Base-by-base conservation (phyloP, 2,329 filamentous ascomycete species). In the Westerdykella ornata region DNA sequence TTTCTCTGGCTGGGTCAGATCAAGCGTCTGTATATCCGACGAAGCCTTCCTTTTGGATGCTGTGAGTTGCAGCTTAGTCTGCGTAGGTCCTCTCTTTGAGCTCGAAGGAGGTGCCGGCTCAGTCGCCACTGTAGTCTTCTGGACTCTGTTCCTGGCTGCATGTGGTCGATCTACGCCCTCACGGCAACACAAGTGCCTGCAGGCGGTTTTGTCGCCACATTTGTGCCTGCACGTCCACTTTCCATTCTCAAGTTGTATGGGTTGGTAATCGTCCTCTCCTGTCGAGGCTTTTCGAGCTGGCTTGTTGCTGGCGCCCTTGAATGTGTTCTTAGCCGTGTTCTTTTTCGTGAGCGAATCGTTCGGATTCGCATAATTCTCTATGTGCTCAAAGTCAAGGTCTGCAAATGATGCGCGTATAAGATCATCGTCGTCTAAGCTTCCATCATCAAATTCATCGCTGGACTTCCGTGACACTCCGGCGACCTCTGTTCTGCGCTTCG, bases 211-310 rank as follows among this genome's bases (percentile, higher is more conserved):
- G 49, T 82, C 71, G 52, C 76, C 79, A 67, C 85, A 89, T 14
- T 63, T 63, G 56, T 90, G 85, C 43, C 83, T 83, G 64, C 85
- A 90, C 28, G 75, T 74, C 79, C 82, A 89, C 54, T 75, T 85
- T 0, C 84, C 85, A 54, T 85, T 89, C 0, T 71, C 63, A 46
- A 88, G 73, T 51, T 72, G 74, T 1, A 67, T 59, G 4, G 79
- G 73, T 35, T 73, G 65, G 26, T 51, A 47, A 18, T 45, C 35
- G 34, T 44, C 20, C 22, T 45, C 40, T 28, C 44, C 45, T 35
- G 35, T 14, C 45, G 17, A 15, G 2, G 30, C 12, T 48, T 42
- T 38, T 28, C 38, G 38, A 33, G 19, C 15, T 6, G 16, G 17
- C 34, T 47, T 50, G 2, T 20, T 6, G 17, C 48, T 53, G 1